Conservation (phyloP, 257 asterid species). For the Petunia axillaris region DNA sequence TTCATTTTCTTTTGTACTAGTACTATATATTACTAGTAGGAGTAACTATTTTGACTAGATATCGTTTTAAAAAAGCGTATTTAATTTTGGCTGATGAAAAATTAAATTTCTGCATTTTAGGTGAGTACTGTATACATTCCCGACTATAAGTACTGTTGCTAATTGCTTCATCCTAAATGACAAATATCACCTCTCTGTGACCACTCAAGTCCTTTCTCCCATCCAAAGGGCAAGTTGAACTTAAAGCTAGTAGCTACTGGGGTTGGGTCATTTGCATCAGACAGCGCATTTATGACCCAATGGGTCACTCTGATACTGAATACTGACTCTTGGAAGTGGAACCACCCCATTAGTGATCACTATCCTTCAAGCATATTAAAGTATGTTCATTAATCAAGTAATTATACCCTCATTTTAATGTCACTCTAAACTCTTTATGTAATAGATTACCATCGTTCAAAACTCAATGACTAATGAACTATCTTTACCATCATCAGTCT, state of each 20-base stretch:
- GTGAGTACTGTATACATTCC: not conserved
- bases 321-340: not conserved
- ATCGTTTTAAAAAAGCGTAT: too few species aligned
- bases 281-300: not conserved
- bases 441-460: too few species aligned
- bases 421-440: not conserved
- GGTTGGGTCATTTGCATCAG: not conserved
- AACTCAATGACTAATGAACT: too few species aligned
- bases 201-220: not conserved
- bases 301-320: not conserved
- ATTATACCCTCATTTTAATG: not conserved
- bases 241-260: not conserved
- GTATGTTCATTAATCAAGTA: not conserved
- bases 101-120: not conserved
- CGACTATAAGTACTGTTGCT: not conserved
- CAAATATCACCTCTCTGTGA: slow-evolving; percentile 16
- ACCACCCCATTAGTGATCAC: not conserved
- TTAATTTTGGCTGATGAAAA: too few species aligned
- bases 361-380: not conserved
- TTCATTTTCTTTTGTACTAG: too few species aligned
- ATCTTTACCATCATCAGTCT: not conserved
- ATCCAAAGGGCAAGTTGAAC: not conserved
- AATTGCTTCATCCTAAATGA: not conserved
- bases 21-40: too few species aligned
- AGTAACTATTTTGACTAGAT: too few species aligned